phyloP scores from a whole-genome alignment of 305 asterid genomes.

The Solanum hybrid region DNA sequence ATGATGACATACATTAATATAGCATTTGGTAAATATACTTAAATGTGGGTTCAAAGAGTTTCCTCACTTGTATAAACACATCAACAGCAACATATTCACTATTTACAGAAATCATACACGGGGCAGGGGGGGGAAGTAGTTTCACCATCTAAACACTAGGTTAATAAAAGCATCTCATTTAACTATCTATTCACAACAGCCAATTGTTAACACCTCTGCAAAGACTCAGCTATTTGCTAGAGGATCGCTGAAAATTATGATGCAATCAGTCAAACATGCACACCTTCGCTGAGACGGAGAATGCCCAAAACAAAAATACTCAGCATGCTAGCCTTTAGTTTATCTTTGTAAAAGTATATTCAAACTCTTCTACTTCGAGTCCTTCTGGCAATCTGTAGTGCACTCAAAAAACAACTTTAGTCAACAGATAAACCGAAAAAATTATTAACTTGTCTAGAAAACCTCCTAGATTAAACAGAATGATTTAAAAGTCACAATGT shows the following conservation, averaged over 20 bases:
- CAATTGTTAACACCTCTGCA: not conserved
- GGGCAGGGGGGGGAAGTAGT: not conserved
- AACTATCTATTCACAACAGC: not conserved
- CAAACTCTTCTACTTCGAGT: slow-evolving; percentile 13
- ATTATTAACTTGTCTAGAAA: not conserved
- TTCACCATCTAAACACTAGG: not conserved
- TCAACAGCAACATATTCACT: not conserved
- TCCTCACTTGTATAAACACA: not conserved
- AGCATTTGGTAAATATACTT: not conserved
- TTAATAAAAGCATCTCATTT: not conserved
- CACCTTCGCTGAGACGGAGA: not conserved
- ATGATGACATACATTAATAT: not conserved
- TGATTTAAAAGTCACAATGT: not conserved
- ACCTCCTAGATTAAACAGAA: not conserved
- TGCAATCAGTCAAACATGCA: not conserved
- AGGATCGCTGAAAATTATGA: not conserved
- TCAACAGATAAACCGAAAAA: not conserved
- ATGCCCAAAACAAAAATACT: not conserved
- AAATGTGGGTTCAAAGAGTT: not conserved
- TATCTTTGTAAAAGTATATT: not conserved
- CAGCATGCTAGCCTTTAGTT: not conserved
- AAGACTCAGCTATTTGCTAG: not conserved
- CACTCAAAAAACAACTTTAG: not conserved
- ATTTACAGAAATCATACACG: not conserved
- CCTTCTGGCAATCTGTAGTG: slow-evolving; percentile 20